These are phyloP conservation scores for Rhododendron griersonianum DNA, from an alignment of 148 eudicot species.

Conservation along the genomic window DNA sequence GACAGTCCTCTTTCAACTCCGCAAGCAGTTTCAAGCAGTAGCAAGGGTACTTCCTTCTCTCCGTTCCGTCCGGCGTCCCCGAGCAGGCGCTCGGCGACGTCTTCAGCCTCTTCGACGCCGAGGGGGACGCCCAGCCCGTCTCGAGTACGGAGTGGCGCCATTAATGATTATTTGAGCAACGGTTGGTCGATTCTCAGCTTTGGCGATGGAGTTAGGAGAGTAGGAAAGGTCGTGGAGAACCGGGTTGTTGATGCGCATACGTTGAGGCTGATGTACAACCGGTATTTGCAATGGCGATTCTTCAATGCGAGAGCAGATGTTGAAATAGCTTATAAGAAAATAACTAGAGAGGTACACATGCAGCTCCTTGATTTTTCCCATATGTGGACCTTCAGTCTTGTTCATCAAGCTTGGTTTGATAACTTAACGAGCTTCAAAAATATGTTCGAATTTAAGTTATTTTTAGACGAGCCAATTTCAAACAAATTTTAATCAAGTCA, in stretches of 20 bases:
- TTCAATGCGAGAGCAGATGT: conserved; percentile 66
- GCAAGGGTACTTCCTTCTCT: conserved; percentile 42
- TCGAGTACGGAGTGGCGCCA: conserved; percentile 34
- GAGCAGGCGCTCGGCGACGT: conserved; percentile 8
- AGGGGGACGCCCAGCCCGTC: conserved; percentile 60
- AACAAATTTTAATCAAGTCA: no score
- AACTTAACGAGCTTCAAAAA: no score
- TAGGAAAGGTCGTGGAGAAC: conserved; percentile 59
- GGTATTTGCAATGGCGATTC: conserved; percentile 83
- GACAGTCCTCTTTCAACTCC: conserved; percentile 43
- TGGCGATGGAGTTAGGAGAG: conserved; percentile 54
- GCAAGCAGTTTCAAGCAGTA: conserved; percentile 19
- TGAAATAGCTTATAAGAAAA: conserved; percentile 37
- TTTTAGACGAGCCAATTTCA: no score
- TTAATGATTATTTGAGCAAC: conserved; percentile 17
- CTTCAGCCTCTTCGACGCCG: conserved; percentile 31
- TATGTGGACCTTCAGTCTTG: no score
- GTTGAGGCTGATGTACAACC: conserved; percentile 56
- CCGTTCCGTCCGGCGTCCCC: conserved; percentile 43
- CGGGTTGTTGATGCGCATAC: conserved; percentile 60
- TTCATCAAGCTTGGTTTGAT: no score
- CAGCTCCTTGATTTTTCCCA: neutral
- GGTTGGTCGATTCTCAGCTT: conserved; percentile 55
- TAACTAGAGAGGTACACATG: conserved; percentile 49
- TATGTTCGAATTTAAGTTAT: no score